Evolutionary conservation across 208 protist genomes (phyloP), one percentile per base, ranked within the genome.

Genomic region (Trypanosoma caninum): DNA sequence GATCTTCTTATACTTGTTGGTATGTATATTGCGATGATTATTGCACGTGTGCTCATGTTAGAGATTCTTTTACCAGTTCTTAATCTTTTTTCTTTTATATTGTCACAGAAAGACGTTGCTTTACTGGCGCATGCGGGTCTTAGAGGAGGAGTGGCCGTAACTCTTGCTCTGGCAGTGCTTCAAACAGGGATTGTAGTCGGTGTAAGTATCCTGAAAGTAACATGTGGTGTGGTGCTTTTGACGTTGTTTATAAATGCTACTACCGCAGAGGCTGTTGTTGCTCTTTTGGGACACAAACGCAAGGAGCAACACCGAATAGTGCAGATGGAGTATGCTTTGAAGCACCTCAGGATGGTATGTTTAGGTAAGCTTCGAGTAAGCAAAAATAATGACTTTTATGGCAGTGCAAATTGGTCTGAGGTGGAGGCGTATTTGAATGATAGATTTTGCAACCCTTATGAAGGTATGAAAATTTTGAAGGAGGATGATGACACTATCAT

Each of bases 121-220:
- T 68, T 95, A 44, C 46, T 92, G 30, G 63, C 73, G 46, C 81
- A 88, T 66, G 76, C 84, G 20, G 89, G 89, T 8, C 74, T 95
- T 47, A 81, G 89, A 37, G 89, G 89, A 35, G 89, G 84, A 13
- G 89, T 95, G 8, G 81, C 84, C 8, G 73, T 80, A 3, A 88
- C 84, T 4, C 73, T 95, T 23, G 89, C 86, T 5, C 69, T 95
- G 9, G 82, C 74, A 23, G 76, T 93, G 23, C 66, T 69, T 56
- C 75, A 85, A 51, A 58, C 60, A n/a, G 72, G 71, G 33, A 56
- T 89, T 33, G 67, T 69, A 11, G 72, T 78, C 37, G 85, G 81
- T 34, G 74, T 80, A 10, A 44, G 57, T 25, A 79, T 92, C 22
- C 53, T 92, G 20, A 86, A 89, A 52, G 46, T 92, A 38, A 89